Conservation (phyloP, 2,329 filamentous ascomycete species). For the Calonectria hongkongensis region DNA sequence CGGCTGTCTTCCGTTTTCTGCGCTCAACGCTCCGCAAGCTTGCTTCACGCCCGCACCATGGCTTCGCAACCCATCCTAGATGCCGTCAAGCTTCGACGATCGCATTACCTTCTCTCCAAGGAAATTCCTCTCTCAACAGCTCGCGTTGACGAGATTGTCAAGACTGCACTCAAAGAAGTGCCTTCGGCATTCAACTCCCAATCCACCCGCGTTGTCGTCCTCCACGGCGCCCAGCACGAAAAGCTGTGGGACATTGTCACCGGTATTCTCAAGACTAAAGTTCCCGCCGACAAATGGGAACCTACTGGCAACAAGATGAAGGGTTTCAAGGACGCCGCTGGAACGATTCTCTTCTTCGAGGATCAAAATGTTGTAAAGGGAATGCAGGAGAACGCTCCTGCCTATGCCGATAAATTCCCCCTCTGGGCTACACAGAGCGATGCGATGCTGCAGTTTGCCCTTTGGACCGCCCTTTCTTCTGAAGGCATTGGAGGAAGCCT, state of each 20-base stretch:
- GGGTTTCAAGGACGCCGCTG: not conserved
- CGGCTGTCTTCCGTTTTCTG: not conserved
- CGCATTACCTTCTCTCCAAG: conserved; percentile 13
- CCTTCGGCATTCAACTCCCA: conserved; percentile 16
- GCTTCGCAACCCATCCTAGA: conserved; percentile 7
- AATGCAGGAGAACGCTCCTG: conserved; percentile 4
- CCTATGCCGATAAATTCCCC: conserved; percentile 11
- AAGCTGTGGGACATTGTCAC: conserved; percentile 16
- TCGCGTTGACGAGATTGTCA: conserved; percentile 1
- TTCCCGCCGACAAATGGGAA: not conserved
- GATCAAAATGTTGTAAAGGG: not conserved
- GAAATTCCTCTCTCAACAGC: not conserved
- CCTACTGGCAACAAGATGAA: conserved; percentile 18
- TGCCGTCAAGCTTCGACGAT: conserved; percentile 18
- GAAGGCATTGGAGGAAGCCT: conserved; percentile 9
- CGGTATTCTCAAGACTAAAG: not conserved
- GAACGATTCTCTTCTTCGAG: conserved; percentile 11
- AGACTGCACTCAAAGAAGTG: conserved; percentile 7
- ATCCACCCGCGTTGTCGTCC: conserved; percentile 10
- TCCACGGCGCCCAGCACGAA: conserved; percentile 11
- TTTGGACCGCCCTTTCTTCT: conserved; percentile 5
- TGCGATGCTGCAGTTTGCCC: conserved; percentile 11
- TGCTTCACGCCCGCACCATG: not conserved
- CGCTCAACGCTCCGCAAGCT: not conserved
- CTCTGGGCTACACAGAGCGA: conserved; percentile 15